Evolutionary conservation across 2,329 filamentous ascomycete species (phyloP).

Genomic region (Trichoderma sp.): DNA sequence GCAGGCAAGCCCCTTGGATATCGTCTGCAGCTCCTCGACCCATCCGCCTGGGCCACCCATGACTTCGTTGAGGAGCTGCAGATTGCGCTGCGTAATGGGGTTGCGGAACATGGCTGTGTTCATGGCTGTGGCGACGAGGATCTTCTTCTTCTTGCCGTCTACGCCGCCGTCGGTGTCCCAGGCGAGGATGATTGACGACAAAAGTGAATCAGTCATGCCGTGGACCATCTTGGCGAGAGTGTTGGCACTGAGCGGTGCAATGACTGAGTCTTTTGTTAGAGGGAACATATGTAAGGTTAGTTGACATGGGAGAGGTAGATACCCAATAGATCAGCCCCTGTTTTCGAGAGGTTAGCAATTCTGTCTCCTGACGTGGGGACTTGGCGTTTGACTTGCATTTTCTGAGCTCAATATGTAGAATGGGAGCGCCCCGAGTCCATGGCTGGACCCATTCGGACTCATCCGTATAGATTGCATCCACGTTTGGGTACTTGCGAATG

Average conservation of each 20-base stretch:
- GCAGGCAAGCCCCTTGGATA: conserved; percentile 79
- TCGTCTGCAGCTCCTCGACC: conserved; percentile 71
- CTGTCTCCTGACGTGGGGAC: not conserved
- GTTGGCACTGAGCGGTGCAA: conserved; percentile 84
- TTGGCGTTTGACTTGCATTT: conserved; percentile 45
- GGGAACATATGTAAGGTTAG: too few relatives aligned
- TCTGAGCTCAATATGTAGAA: conserved; percentile 88
- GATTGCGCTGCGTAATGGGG: conserved; percentile 74
- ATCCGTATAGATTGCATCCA: conserved; percentile 81
- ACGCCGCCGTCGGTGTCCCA: conserved; percentile 78
- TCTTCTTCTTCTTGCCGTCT: conserved; percentile 61
- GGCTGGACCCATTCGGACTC: conserved; percentile 80
- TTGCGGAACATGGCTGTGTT: conserved; percentile 91
- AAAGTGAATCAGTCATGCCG: conserved; percentile 76
- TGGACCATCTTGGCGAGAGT: conserved; percentile 79
- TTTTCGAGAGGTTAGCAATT: not conserved
- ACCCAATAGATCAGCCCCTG: conserved; percentile 64
- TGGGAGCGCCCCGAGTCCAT: conserved; percentile 77
- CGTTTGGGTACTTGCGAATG: conserved; percentile 64
- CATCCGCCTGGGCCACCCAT: conserved; percentile 62
- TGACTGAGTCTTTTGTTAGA: conserved; percentile 52
- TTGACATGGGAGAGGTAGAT: too few relatives aligned
- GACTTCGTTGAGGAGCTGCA: conserved; percentile 69
- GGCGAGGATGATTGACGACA: conserved; percentile 75
- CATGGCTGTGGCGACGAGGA: conserved; percentile 81